Conservation (phyloP, 75 land plant species). For the Pinus tabuliformis region DNA sequence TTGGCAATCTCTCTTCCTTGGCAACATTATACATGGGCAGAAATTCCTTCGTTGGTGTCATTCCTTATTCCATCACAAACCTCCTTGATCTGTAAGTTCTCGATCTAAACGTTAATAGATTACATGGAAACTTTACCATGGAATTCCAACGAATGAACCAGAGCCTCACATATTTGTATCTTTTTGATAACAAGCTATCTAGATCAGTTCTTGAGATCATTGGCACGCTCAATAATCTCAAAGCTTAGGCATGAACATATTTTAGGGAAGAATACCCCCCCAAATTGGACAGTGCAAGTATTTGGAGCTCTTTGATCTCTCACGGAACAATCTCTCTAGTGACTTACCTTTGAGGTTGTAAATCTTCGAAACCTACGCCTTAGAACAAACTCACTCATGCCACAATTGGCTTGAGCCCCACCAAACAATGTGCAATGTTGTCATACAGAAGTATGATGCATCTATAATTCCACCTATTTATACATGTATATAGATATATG, state of each 20-base stretch:
- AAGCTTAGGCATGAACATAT: constrained; percentile 39
- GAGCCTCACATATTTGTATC: constrained; percentile 22
- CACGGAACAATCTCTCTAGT: constrained; percentile 66
- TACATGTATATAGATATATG: no score
- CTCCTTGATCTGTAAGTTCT: not conserved
- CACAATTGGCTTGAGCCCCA: no score
- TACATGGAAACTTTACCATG: constrained; percentile 18
- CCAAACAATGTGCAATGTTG: no score
- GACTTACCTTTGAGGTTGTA: constrained; percentile 34
- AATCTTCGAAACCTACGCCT: not conserved
- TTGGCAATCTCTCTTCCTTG: not conserved
- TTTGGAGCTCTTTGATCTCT: constrained; percentile 50
- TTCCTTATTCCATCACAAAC: not conserved
- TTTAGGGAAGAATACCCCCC: constrained; percentile 40
- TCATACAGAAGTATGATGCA: no score
- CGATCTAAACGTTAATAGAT: constrained; percentile 8
- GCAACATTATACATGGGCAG: not conserved
- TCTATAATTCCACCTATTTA: no score
- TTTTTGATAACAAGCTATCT: constrained; percentile 40
- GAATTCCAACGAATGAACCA: constrained; percentile 11
- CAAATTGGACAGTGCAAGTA: constrained; percentile 34
- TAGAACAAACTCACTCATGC: no score
- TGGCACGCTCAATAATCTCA: constrained; percentile 34
- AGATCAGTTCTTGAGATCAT: constrained; percentile 51
- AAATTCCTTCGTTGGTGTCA: not conserved